A percentile compares a stretch with the other conserved stretches of the same genome.
Evolutionary conservation across 768 basidiomycete species (phyloP).

Genomic region (Russula brevipes): DNA sequence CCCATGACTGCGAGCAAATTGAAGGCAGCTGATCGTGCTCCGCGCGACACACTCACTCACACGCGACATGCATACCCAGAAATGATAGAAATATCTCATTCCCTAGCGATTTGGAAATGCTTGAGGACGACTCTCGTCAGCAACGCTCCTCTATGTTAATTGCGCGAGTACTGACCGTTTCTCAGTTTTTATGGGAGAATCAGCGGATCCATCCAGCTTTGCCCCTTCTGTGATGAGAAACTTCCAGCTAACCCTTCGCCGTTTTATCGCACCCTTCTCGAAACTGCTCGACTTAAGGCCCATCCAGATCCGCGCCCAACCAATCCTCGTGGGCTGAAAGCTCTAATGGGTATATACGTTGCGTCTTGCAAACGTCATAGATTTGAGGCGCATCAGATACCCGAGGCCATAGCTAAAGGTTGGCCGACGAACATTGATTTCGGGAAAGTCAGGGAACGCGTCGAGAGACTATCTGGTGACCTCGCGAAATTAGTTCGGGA

Average conservation of each 20-base stretch:
- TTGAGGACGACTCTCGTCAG: slow-evolving; percentile 24
- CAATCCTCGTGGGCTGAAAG: slow-evolving; percentile 61
- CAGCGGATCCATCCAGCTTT: slow-evolving; percentile 62
- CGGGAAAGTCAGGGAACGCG: slow-evolving; percentile 45
- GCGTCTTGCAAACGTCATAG: slow-evolving; percentile 72
- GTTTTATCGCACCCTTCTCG: slow-evolving; percentile 49
- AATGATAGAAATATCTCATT: neutral
- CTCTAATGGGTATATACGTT: slow-evolving; percentile 49
- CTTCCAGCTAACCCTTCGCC: slow-evolving; percentile 62
- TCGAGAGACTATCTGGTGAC: slow-evolving; percentile 44
- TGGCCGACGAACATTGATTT: slow-evolving; percentile 79
- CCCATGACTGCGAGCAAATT: slow-evolving; percentile 16
- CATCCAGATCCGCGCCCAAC: slow-evolving; percentile 55
- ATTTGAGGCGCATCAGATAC: slow-evolving; percentile 69
- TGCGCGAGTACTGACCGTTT: neutral
- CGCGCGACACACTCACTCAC: neutral
- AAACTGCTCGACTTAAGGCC: slow-evolving; percentile 49
- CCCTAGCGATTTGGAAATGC: neutral
- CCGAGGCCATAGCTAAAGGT: slow-evolving; percentile 61
- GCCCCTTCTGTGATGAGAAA: slow-evolving; percentile 75
- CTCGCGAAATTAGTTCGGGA: slow-evolving; percentile 49
- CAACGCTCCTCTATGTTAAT: neutral
- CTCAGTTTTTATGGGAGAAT: slow-evolving; percentile 47
- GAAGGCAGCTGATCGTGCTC: neutral
- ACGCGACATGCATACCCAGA: neutral